Evolutionary conservation across 768 basidiomycete genomes (phyloP), one percentile per base, ranked within the genome.

Genomic region (Tremella mesenterica): DNA sequence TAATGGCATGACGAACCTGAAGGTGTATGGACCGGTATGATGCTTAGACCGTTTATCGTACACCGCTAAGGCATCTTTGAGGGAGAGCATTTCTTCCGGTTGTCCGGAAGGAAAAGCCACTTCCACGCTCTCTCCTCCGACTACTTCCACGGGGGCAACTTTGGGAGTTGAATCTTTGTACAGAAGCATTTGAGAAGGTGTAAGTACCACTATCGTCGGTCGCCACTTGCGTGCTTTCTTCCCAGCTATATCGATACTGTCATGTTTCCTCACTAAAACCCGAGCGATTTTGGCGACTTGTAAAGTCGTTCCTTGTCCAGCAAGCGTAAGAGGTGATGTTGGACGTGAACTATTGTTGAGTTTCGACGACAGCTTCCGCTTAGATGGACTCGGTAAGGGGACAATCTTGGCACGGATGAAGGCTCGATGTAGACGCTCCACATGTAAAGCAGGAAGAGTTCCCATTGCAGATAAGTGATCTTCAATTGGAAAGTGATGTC

Each of bases 191-290:
- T 96, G 93, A 4, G 89, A 91, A 23, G 83, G 85, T 3, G 90
- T 91, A 52, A 99, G 77, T 46, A 92, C 78, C 8, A 90, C 86
- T 57, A 82, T 84, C 79, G 84, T 92, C 10, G 81, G 74, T 63
- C 80, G 84, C 95, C 95, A 97, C 75, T 91, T 97, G 45, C 88
- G 79, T 62, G 83, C 88, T 73, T 80, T 87, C 12, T 85, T 82
- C 58, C 86, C 85, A 6, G 81, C 58, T 0, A 81, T 65, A 58
- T 91, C 90, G 38, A 41, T 41, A 41, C n/a, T 23, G 38, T 41
- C 38, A 5, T 18, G 14, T 41, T 41, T 51, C 54, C 23, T n/a
- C 38, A 41, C 38, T 14, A 41, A 41, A 18, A 23, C 14, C 4
- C 38, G 44, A 46, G 44, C 21, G 25, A 9, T 43, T 6, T 48